phyloP scores from a whole-genome alignment of 2,329 filamentous ascomycete genomes.

The Diaporthe batatas region DNA sequence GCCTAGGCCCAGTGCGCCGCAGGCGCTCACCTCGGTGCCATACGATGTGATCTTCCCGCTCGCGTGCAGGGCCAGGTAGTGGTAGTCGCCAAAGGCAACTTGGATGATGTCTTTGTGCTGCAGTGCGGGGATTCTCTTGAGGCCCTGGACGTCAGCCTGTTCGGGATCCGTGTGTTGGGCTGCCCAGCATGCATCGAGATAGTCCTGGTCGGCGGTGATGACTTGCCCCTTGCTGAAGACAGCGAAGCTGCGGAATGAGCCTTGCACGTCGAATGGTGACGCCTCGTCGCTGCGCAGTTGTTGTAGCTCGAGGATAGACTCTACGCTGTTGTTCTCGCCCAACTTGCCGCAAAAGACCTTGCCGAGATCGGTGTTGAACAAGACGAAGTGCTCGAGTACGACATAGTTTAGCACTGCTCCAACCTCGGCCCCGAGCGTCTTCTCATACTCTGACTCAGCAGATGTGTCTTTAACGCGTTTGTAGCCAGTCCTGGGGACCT shows the following conservation, averaged over 20 bases:
- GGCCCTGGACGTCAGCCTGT: constrained; percentile 2
- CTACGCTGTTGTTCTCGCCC: neutral
- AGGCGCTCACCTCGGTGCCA: neutral
- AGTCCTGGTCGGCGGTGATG: constrained; percentile 5
- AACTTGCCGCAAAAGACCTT: constrained; percentile 1
- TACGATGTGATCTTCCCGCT: constrained; percentile 1
- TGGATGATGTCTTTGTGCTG: constrained; percentile 23
- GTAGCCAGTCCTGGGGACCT: constrained; percentile 2
- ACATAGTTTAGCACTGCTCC: constrained; percentile 13
- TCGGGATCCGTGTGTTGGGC: constrained; percentile 6
- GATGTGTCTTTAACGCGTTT: neutral
- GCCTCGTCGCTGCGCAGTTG: neutral
- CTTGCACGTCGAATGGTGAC: constrained; percentile 1
- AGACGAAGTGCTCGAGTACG: neutral
- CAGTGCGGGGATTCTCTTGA: neutral
- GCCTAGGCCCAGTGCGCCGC: neutral
- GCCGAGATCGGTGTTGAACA: constrained; percentile 17
- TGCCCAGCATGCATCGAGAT: neutral
- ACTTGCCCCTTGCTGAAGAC: constrained; percentile 7
- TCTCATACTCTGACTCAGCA: constrained; percentile 3
- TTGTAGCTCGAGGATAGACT: neutral
- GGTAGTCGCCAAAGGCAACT: constrained; percentile 13
- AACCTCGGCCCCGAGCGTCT: neutral
- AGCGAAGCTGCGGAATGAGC: constrained; percentile 15
- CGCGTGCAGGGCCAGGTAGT: constrained; percentile 17